phyloP scores from a whole-genome alignment of 2,329 filamentous ascomycete species.

The Camillea tinctor region DNA sequence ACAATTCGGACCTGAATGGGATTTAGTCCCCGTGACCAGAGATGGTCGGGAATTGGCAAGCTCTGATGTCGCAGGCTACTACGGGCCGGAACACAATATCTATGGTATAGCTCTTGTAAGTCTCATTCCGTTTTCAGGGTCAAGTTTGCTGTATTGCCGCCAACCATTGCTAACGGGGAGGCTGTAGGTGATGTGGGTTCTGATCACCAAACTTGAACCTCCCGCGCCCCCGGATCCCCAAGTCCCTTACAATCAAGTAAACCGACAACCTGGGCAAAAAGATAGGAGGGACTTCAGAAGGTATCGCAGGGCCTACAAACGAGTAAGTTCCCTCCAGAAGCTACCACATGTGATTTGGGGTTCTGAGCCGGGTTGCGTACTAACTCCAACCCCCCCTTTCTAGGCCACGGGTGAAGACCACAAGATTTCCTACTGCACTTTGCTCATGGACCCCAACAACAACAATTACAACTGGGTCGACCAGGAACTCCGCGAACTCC shows the following conservation, averaged over 20 bases:
- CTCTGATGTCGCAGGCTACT: slow-evolving; percentile 15
- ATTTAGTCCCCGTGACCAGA: background rate
- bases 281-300: background rate
- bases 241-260: slow-evolving; percentile 5
- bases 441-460: slow-evolving; percentile 11
- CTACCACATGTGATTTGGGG: background rate
- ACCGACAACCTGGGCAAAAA: background rate
- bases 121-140: background rate
- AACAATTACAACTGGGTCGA: slow-evolving; percentile 16
- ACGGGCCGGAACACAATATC: slow-evolving; percentile 23
- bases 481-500: slow-evolving; percentile 11
- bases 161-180: background rate
- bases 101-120: slow-evolving; percentile 22
- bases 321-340: background rate
- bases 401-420: background rate
- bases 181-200: slow-evolving; percentile 24
- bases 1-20: slow-evolving; percentile 25
- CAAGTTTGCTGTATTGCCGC: too few species aligned
- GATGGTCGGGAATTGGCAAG: slow-evolving; percentile 11
- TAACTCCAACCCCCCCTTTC: background rate
- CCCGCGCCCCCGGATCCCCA: slow-evolving; percentile 23
- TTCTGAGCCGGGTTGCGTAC: background rate
- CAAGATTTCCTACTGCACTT: slow-evolving; percentile 23
- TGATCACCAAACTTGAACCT: slow-evolving; percentile 20
- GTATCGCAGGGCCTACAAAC: background rate